Conservation (phyloP, 306 rosid genomes). For the Cyclanthera cordifolia region DNA sequence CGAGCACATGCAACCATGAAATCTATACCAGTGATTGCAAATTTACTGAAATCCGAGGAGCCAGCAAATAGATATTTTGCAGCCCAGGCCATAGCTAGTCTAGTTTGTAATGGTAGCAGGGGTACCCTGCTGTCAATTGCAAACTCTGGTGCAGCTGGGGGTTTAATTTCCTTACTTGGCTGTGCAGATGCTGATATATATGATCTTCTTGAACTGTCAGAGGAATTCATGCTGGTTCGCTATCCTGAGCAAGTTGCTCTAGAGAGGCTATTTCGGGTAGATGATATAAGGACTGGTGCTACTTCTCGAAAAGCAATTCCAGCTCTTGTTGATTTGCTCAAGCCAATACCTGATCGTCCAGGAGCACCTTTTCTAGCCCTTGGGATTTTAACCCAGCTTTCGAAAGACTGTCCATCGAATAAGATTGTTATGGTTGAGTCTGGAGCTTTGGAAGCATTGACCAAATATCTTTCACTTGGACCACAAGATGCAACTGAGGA, state of each 20-base stretch:
- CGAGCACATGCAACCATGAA: conserved; percentile 78
- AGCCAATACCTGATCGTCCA: conserved; percentile 98
- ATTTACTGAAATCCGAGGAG: conserved; percentile 77
- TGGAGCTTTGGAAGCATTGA: conserved; percentile 89
- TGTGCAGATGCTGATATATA: conserved; percentile 81
- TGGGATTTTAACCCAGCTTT: conserved; percentile 71
- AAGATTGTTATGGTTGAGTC: conserved; percentile 90
- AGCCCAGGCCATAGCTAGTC: conserved; percentile 86
- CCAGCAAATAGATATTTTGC: conserved; percentile 77
- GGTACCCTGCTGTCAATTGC: conserved; percentile 95
- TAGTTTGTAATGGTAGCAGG: conserved; percentile 96
- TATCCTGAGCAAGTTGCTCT: conserved; percentile 95
- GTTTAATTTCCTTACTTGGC: conserved; percentile 90
- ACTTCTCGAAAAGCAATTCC: conserved; percentile 97
- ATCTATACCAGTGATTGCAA: conserved; percentile 72
- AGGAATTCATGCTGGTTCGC: conserved; percentile 73
- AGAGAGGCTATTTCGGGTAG: conserved; percentile 92
- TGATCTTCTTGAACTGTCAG: conserved; percentile 83
- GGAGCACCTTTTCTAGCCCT: conserved; percentile 97
- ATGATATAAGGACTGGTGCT: conserved; percentile 90
- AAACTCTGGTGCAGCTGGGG: conserved; percentile 95
- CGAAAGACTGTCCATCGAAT: conserved; percentile 82
- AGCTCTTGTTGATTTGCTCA: conserved; percentile 91
- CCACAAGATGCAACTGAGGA: conserved; percentile 97
- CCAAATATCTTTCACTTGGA: conserved; percentile 87